A percentile compares a stretch with the other conserved stretches of the same genome.
These are phyloP conservation scores for Ashbya aceris DNA, from an alignment of 1,139 yeast genomes.

Conservation along the genomic window DNA sequence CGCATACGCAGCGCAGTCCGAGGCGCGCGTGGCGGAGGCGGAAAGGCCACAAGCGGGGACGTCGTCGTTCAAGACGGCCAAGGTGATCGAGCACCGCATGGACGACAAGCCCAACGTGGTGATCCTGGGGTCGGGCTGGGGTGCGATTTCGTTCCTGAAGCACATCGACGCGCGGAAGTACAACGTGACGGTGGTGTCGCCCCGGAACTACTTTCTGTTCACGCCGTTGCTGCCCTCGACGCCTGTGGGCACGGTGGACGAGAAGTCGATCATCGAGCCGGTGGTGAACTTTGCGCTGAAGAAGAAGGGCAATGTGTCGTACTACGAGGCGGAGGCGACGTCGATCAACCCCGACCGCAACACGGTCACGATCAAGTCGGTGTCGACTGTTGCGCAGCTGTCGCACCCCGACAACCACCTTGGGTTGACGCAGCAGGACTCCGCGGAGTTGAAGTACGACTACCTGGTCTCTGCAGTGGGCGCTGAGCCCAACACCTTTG, in stretches of 20 bases:
- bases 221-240: slow-evolving; percentile 90
- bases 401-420: slow-evolving; percentile 34
- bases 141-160: slow-evolving; percentile 72
- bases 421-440: slow-evolving; percentile 30
- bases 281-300: slow-evolving; percentile 66
- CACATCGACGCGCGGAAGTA: slow-evolving; percentile 77
- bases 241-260: slow-evolving; percentile 88
- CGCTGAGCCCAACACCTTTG: slow-evolving; percentile 85
- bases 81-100: slow-evolving; percentile 28
- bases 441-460: slow-evolving; percentile 44
- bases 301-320: slow-evolving; percentile 69
- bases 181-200: slow-evolving; percentile 83
- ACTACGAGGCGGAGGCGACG: slow-evolving; percentile 88
- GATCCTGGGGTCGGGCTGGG: slow-evolving; percentile 87
- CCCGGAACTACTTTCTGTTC: slow-evolving; percentile 89
- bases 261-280: slow-evolving; percentile 84
- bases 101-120: slow-evolving; percentile 39
- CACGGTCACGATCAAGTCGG: slow-evolving; percentile 46
- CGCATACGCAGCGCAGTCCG: too few species aligned
- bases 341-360: slow-evolving; percentile 63
- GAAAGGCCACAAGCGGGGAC: slow-evolving; percentile 24
- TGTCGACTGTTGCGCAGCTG: slow-evolving; percentile 25
- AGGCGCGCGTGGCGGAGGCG: background rate
- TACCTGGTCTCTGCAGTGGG: slow-evolving; percentile 86
- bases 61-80: slow-evolving; percentile 34